phyloP scores from a whole-genome alignment of 176 grass and related monocot genomes.

The Melocanna baccifera region DNA sequence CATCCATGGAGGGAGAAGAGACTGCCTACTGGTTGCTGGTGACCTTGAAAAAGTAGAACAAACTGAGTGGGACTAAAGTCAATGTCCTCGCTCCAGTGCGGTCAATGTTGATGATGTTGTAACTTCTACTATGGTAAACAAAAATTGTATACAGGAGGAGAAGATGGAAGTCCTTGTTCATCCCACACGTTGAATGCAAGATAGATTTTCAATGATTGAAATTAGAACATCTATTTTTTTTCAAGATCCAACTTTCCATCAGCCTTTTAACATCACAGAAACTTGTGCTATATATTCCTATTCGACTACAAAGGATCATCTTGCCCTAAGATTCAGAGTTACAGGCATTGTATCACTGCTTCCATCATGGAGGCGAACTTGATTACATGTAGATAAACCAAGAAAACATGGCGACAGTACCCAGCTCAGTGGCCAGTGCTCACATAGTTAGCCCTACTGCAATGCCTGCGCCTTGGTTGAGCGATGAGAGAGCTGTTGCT shows the following conservation, averaged over 20 bases:
- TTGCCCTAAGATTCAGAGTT: neutral
- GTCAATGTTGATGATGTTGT: neutral
- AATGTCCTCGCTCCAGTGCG: neutral
- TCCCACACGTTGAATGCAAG: neutral
- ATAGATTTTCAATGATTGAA: neutral
- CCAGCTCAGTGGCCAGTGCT: neutral
- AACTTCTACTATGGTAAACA: neutral
- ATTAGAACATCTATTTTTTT: neutral
- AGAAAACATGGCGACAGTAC: neutral
- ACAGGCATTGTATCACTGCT: neutral
- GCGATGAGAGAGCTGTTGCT: slow-evolving; percentile 67
- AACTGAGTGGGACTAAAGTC: neutral
- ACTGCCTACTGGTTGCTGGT: neutral
- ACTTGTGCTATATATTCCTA: neutral
- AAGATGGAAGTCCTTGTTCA: neutral
- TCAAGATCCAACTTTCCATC: neutral
- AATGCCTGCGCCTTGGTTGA: slow-evolving; percentile 63
- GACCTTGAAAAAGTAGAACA: neutral
- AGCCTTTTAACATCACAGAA: neutral
- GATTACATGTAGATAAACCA: neutral
- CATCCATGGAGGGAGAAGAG: neutral
- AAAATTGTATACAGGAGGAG: neutral
- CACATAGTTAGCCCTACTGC: slow-evolving; percentile 33
- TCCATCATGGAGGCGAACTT: neutral
- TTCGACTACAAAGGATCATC: neutral